Evolutionary conservation across 352 stramenopile genomes (phyloP).

Genomic region (Pythium guiyangense): DNA sequence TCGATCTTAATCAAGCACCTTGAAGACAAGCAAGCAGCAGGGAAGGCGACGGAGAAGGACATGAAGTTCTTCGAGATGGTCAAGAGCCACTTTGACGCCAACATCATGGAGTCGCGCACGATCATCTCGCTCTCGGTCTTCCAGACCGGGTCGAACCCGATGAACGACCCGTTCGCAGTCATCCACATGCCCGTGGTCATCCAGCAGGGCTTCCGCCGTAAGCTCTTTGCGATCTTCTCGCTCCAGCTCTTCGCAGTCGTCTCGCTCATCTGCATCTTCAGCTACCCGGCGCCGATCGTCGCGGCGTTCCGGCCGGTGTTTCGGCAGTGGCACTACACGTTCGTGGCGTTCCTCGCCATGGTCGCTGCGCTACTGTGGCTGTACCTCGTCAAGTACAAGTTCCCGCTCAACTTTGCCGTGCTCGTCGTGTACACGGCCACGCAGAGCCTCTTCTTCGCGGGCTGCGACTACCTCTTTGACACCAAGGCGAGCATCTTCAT

Average conservation of each 20-base stretch:
- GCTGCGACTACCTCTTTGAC: conserved; percentile 49
- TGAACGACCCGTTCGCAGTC: conserved; percentile 68
- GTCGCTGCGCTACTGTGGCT: conserved; percentile 54
- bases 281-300: conserved; percentile 22
- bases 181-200: conserved; percentile 68
- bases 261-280: conserved; percentile 34
- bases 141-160: conserved; percentile 60
- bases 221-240: conserved; percentile 71
- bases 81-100: conserved; percentile 63
- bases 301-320: conserved; percentile 30
- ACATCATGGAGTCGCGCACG: conserved; percentile 66
- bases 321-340: conserved; percentile 43
- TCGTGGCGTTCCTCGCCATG: conserved; percentile 45
- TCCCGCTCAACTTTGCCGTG: conserved; percentile 68
- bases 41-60: conserved; percentile 59
- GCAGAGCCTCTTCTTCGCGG: conserved; percentile 57
- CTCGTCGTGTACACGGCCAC: conserved; percentile 50
- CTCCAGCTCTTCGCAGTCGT: conserved; percentile 56
- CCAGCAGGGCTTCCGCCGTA: conserved; percentile 64
- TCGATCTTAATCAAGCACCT: conserved; percentile 73
- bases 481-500: conserved; percentile 65
- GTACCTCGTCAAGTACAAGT: conserved; percentile 74
- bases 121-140: conserved; percentile 80
- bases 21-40: conserved; percentile 55
- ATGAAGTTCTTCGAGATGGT: conserved; percentile 82